Evolutionary conservation across 2,329 filamentous ascomycete genomes (phyloP), one percentile per base, ranked within the genome.

Genomic region (Arthrobotrys megalospora): DNA sequence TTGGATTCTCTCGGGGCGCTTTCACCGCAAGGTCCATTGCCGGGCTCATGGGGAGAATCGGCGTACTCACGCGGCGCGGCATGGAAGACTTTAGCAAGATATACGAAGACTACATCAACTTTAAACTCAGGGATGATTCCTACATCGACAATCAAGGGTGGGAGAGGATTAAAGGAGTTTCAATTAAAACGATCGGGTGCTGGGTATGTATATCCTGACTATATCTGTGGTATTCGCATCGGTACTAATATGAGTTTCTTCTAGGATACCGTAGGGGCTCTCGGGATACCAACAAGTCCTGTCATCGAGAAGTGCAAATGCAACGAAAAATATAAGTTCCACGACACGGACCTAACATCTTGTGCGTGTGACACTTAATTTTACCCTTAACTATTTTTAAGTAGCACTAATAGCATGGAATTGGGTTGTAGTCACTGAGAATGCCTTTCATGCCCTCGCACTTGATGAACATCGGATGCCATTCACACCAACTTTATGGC

Each of bases 371-470:
- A 12, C 24, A 32, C 21, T 12, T 3, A 50, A 24, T n/a, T 41
- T 28, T n/a, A 21, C 1, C 19, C 6, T 24, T 6, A 21, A 55
- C 38, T 38, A 28, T 50, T 16, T 16, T 45, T 19, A 41, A n/a
- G 4, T 65, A 6, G 38, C 14, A 21, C n/a, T 47, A 34, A 12
- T 7, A 43, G 2, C 21, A 12, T 50, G 3, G 11, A 19, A n/a
- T 43, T 19, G 50, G 2, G 28, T 6, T 12, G 34, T 12, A 78
- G 75, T 32, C 7, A 78, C 85, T 34, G 86, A 89, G 80, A 86
- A 90, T 81, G 88, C 88, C 0, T 90, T 90, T 80, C 89, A 90
- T 28, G 88, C 88, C 0, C 84, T 90, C 8, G 88, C 88, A 0
- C 83, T 90, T 1, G 89, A 90, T 72, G 89, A 90, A 82, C 86